Conservation (phyloP, 2,329 filamentous ascomycete species). For the Penicillium vulpinum region DNA sequence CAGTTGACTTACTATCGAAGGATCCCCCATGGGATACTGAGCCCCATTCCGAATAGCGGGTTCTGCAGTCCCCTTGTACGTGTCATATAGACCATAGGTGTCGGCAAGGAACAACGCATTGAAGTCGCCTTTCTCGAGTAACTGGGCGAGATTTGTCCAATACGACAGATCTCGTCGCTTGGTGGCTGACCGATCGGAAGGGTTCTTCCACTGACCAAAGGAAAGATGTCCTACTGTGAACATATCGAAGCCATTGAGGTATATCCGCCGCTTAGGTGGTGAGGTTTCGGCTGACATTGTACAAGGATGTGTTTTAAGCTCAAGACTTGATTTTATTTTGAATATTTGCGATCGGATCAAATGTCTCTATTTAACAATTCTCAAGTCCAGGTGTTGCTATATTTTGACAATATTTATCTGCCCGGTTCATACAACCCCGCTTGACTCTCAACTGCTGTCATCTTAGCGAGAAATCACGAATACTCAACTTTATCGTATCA, state of each 20-base stretch:
- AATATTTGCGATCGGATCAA: not conserved
- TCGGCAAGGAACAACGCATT: slow-evolving; percentile 52
- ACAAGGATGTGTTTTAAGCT: not conserved
- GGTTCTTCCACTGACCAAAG: slow-evolving; percentile 34
- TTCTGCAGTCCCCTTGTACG: slow-evolving; percentile 42
- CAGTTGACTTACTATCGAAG: slow-evolving; percentile 15
- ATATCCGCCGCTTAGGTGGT: slow-evolving; percentile 20
- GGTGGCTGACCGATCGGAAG: slow-evolving; percentile 38
- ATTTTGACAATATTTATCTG: not conserved
- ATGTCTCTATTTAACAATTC: not conserved
- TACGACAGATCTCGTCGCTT: slow-evolving; percentile 41
- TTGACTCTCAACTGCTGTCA: not conserved
- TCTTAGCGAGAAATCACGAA: not conserved
- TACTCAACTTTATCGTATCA: not conserved
- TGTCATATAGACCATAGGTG: slow-evolving; percentile 45
- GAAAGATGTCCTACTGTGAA: slow-evolving; percentile 40
- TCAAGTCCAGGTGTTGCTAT: not conserved
- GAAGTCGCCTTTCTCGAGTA: slow-evolving; percentile 48
- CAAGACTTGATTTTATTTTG: not conserved
- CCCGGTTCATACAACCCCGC: not conserved
- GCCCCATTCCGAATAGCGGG: slow-evolving; percentile 31
- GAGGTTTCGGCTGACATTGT: not conserved
- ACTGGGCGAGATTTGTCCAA: slow-evolving; percentile 48
- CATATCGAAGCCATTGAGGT: slow-evolving; percentile 45
- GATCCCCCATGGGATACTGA: slow-evolving; percentile 41